phyloP scores from a whole-genome alignment of 2,329 filamentous ascomycete genomes.

The Aspergillus quadricinctus region DNA sequence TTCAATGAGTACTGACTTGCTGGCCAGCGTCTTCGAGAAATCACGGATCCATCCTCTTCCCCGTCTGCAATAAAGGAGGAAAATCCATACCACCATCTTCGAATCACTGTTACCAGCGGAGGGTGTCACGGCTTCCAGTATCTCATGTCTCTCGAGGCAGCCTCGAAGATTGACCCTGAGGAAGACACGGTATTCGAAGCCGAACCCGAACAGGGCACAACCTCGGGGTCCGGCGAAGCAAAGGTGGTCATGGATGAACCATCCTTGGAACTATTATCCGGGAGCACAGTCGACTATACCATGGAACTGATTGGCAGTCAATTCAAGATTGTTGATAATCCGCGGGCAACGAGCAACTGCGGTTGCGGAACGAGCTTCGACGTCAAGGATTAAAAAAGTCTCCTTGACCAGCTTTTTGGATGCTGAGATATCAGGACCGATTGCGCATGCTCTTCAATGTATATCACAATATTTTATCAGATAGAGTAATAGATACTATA shows the following conservation, averaged over 20 bases:
- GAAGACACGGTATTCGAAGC: slow-evolving; percentile 89
- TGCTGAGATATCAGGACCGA: slow-evolving; percentile 3
- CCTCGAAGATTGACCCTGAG: slow-evolving; percentile 55
- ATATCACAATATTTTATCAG: slow-evolving; percentile 1
- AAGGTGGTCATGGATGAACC: slow-evolving; percentile 86
- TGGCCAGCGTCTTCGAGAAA: slow-evolving; percentile 63
- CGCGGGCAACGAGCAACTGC: slow-evolving; percentile 85
- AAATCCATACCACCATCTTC: slow-evolving; percentile 80
- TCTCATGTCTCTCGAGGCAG: slow-evolving; percentile 73
- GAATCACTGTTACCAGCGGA: slow-evolving; percentile 85
- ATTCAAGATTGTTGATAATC: slow-evolving; percentile 96
- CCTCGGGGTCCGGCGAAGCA: slow-evolving; percentile 50
- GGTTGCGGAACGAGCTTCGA: slow-evolving; percentile 98
- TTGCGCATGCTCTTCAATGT: slow-evolving; percentile 3
- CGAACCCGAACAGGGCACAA: slow-evolving; percentile 32
- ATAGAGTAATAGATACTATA: slow-evolving; percentile 25
- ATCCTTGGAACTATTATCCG: slow-evolving; percentile 81
- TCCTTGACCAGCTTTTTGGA: neutral
- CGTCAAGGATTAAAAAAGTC: slow-evolving; percentile 58
- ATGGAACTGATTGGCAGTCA: slow-evolving; percentile 92
- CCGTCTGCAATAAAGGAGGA: slow-evolving; percentile 33
- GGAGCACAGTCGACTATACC: slow-evolving; percentile 93
- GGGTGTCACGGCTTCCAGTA: slow-evolving; percentile 99
- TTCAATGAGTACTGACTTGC: slow-evolving; percentile 14
- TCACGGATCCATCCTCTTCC: slow-evolving; percentile 53